phyloP scores from a whole-genome alignment of 495 filamentous ascomycete genomes.

The Pseudotulostoma volvatum region DNA sequence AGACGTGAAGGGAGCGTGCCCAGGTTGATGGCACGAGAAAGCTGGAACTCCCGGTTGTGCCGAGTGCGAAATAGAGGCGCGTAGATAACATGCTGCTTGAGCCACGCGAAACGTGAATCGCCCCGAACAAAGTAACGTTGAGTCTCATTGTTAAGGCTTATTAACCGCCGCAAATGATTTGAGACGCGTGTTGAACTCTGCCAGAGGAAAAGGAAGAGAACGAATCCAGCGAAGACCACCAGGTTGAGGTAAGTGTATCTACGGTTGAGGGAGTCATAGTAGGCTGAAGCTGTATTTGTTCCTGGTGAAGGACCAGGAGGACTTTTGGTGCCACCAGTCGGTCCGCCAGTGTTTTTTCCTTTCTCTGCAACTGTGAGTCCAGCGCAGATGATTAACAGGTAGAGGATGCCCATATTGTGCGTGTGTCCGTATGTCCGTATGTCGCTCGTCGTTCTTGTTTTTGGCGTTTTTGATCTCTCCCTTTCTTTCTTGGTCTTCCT shows the following conservation, averaged over 20 bases:
- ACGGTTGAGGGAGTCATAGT: constrained; percentile 2
- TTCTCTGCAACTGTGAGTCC: not conserved
- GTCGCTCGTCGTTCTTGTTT: not conserved
- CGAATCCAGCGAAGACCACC: constrained; percentile 34
- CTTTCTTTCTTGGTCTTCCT: not conserved
- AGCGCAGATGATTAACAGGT: too few species aligned
- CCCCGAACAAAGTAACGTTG: constrained; percentile 45
- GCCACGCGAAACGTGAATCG: constrained; percentile 32
- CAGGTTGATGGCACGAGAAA: constrained; percentile 64
- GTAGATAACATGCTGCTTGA: constrained; percentile 71
- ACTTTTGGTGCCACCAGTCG: not conserved
- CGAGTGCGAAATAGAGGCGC: constrained; percentile 68
- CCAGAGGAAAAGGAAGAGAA: constrained; percentile 34
- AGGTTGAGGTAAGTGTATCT: constrained; percentile 23
- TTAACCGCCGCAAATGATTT: constrained; percentile 55
- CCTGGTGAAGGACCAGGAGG: too few species aligned
- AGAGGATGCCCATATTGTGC: too few species aligned
- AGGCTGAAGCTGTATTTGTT: not conserved
- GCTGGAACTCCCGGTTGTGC: constrained; percentile 71
- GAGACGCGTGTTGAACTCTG: constrained; percentile 34
- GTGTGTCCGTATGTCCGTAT: too few species aligned
- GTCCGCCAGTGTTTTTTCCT: constrained; percentile 6
- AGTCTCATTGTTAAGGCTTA: constrained; percentile 52
- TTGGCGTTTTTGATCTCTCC: not conserved
- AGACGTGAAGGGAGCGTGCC: constrained; percentile 76